Base-by-base conservation (phyloP, 768 basidiomycete genomes). In the Candolleomyces efflorescens region DNA sequence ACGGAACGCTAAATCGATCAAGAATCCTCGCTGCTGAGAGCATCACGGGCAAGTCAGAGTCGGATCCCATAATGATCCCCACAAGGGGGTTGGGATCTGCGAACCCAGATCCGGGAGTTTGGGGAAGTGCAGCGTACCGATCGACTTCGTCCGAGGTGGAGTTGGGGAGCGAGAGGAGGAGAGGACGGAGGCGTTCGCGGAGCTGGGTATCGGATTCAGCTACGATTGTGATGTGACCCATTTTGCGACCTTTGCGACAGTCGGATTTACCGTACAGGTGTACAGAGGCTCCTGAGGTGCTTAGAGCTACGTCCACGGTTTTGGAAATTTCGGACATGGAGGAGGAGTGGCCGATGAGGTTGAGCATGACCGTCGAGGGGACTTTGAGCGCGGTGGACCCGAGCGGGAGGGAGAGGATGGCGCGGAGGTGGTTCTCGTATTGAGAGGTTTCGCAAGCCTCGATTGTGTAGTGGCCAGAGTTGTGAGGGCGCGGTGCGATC, bases 381-480 rank as follows among this genome's bases (percentile, higher is more conserved):
- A 95, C 93, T 66, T 92, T 91, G 56, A 98, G 83, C 0, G 83
- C 76, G 0, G 94, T 94, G 3, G 90, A 91, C 24, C 95, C 96
- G 18, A 98, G 81, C 7, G 95, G 94, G 5, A 98, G 81, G 38
- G 81, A 82, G 13, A 98, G 85, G 70, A 99, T 95, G 18, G 94
- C 91, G 37, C 94, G 92, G 52, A 98, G 87, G 71, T 98, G 97
- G 64, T 98, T 97, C 71, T 94, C 93, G 73, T 92, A 99, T 73
- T 98, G 97, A 2, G 96, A 98, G 2, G 94, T 92, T 63, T 92
- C 80, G 71, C 94, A 98, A 0, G 96, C 94, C 74, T 98, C 97
- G 67, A 98, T 98, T 26, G 95, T 97, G 72, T 98, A 96, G 70
- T 99, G 97, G 0, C 96, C 97, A 9, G 95, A 98, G 74, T 98